Evolutionary conservation across 176 grass and related monocot genomes (phyloP).

Genomic region (Zizania latifolia): DNA sequence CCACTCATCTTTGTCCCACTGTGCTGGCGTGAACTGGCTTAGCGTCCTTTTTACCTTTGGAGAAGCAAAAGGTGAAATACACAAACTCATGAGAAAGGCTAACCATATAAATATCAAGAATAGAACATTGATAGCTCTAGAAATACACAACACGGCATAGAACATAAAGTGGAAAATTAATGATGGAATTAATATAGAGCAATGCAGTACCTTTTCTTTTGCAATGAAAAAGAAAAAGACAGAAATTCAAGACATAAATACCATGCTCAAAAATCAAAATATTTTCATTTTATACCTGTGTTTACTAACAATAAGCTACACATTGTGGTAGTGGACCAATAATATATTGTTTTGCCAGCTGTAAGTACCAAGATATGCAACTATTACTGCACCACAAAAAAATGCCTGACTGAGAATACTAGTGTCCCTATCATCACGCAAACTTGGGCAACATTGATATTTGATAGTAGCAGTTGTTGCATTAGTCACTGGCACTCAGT

Average conservation of each 20-base stretch:
- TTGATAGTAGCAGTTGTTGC: background rate
- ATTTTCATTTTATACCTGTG: background rate
- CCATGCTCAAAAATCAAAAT: background rate
- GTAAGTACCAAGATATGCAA: background rate
- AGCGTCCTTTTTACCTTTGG: conserved; percentile 89
- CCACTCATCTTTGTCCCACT: conserved; percentile 99
- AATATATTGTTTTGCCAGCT: background rate
- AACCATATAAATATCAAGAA: conserved; percentile 1
- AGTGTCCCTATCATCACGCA: background rate
- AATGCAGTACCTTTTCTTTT: background rate
- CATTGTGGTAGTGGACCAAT: background rate
- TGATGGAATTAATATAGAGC: background rate
- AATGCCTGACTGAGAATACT: background rate
- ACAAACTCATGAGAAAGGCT: background rate
- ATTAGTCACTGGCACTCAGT: background rate
- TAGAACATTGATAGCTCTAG: background rate
- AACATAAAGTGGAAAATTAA: conserved; percentile 19
- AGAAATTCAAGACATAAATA: background rate
- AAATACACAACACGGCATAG: background rate
- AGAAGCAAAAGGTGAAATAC: conserved; percentile 23
- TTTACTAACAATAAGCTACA: background rate
- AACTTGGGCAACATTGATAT: background rate
- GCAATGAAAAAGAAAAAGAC: background rate
- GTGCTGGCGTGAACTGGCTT: conserved; percentile 93
- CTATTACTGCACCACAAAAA: background rate